These are phyloP conservation scores for Kwoniella sp. DNA, from an alignment of 768 basidiomycete species.

Conservation along the genomic window DNA sequence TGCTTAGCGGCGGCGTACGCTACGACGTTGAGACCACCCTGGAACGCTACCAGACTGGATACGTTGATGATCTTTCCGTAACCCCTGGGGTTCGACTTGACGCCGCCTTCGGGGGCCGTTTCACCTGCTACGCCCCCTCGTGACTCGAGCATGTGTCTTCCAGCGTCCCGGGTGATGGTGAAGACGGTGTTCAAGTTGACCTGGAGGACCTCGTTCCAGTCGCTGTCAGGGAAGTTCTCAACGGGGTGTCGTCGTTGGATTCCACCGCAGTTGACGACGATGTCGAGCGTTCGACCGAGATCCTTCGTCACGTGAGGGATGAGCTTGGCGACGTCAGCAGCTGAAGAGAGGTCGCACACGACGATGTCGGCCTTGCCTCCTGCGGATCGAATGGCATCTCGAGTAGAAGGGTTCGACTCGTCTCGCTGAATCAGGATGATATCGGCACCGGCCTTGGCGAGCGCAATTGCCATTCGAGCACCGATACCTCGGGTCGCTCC, in stretches of 20 bases:
- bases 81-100: conserved; percentile 50
- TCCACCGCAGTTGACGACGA: conserved; percentile 70
- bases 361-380: conserved; percentile 59
- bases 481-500: conserved; percentile 58
- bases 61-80: conserved; percentile 75
- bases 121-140: conserved; percentile 57
- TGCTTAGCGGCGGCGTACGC: conserved; percentile 93
- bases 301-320: conserved; percentile 59
- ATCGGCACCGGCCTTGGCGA: conserved; percentile 59
- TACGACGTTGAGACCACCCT: conserved; percentile 70
- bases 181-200: conserved; percentile 87
- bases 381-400: conserved; percentile 53
- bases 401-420: conserved; percentile 55
- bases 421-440: conserved; percentile 59
- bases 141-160: conserved; percentile 78
- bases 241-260: conserved; percentile 59
- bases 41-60: conserved; percentile 60
- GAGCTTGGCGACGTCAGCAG: conserved; percentile 61
- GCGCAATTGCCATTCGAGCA: conserved; percentile 54
- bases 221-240: conserved; percentile 67
- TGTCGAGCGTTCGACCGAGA: conserved; percentile 64
- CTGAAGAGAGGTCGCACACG: conserved; percentile 65
- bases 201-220: conserved; percentile 77
- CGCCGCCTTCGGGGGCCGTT: conserved; percentile 45
- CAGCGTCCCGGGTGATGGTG: conserved; percentile 82